Conservation (phyloP, 768 basidiomycete species). For the Saitozyma sp. region DNA sequence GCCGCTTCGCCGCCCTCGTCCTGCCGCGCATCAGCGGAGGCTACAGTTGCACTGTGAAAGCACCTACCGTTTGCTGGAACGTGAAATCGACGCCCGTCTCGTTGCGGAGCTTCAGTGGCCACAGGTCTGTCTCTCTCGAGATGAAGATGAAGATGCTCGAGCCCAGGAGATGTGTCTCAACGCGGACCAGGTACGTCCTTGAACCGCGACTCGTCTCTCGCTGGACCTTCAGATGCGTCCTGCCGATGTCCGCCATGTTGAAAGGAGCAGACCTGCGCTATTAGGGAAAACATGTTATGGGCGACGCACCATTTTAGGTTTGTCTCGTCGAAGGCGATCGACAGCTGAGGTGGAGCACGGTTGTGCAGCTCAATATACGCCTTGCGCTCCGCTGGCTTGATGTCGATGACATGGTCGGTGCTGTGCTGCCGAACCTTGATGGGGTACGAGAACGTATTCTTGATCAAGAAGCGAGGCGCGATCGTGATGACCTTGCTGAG, state of each 20-base stretch:
- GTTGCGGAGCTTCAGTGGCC: conserved; percentile 92
- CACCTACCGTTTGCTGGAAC: conserved; percentile 71
- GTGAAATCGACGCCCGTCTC: conserved; percentile 70
- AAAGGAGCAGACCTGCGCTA: conserved; percentile 80
- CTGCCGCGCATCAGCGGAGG: conserved; percentile 7
- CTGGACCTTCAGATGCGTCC: conserved; percentile 48
- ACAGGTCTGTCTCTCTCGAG: conserved; percentile 64
- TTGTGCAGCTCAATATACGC: conserved; percentile 67
- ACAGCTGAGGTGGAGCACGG: conserved; percentile 68
- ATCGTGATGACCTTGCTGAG: conserved; percentile 89
- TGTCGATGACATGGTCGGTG: conserved; percentile 60
- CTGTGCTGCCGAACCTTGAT: conserved; percentile 86
- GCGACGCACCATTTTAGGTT: conserved; percentile 57
- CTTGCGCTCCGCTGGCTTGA: conserved; percentile 69
- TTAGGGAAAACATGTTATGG: background rate
- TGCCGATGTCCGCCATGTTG: conserved; percentile 86
- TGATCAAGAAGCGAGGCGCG: conserved; percentile 84
- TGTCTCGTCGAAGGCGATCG: conserved; percentile 80
- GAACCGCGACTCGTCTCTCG: conserved; percentile 37
- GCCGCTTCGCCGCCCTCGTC: conserved; percentile 26
- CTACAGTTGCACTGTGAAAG: background rate
- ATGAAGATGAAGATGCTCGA: conserved; percentile 87
- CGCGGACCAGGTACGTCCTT: conserved; percentile 62
- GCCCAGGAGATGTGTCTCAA: conserved; percentile 78
- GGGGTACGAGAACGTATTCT: conserved; percentile 69